Conservation (phyloP, 345 rosid genomes). For the Euphorbia tirucalli region DNA sequence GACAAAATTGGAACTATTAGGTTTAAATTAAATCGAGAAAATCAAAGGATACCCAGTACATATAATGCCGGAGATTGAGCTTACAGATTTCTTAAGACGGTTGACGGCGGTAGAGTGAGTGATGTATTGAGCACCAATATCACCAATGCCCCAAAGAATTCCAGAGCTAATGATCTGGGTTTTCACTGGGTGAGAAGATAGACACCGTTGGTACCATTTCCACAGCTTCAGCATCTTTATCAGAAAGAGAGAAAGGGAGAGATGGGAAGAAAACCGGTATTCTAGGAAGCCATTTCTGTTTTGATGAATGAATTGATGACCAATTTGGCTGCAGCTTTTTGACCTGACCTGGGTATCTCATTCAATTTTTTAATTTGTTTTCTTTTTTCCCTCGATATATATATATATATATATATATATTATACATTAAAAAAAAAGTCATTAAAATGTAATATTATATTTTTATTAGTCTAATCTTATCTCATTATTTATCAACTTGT, state of each 20-base stretch:
- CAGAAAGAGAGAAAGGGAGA: not conserved
- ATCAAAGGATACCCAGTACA: conserved; percentile 6
- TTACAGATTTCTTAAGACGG: conserved; percentile 44
- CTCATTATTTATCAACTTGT: too few relatives aligned
- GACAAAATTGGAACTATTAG: not conserved
- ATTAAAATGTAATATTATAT: too few relatives aligned
- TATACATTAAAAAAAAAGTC: too few relatives aligned
- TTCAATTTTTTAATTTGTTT: not conserved
- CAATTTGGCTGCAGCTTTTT: conserved; percentile 16
- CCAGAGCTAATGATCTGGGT: conserved; percentile 92
- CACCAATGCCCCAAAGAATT: conserved; percentile 82
- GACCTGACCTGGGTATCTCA: conserved; percentile 3
- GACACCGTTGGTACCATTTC: conserved; percentile 84
- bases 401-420: not conserved
- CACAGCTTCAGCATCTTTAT: conserved; percentile 60
- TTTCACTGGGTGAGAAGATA: conserved; percentile 67
- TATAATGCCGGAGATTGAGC: not conserved
- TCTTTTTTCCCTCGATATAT: not conserved
- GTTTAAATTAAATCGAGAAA: not conserved
- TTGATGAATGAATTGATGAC: not conserved
- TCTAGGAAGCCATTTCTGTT: conserved; percentile 22
- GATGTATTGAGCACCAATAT: conserved; percentile 82
- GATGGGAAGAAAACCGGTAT: not conserved
- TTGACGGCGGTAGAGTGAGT: conserved; percentile 65
- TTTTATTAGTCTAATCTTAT: too few relatives aligned